These are phyloP conservation scores for Fomitopsis pinicola DNA, from an alignment of 1,284 basidiomycete species.

Conservation along the genomic window DNA sequence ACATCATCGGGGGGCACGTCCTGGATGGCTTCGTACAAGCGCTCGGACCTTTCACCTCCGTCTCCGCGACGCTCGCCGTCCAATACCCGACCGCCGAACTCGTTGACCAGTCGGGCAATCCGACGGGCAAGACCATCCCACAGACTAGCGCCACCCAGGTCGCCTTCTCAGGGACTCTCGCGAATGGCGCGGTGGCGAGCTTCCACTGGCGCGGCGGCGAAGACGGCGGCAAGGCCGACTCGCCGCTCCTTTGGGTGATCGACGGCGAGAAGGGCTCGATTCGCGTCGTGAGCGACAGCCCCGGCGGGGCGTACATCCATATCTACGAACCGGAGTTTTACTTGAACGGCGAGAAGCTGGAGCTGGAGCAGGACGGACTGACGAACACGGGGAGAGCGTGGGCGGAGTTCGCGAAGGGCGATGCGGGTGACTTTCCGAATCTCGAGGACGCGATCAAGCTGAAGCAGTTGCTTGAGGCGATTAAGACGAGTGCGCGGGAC, in stretches of 20 bases:
- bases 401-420: conserved; percentile 35
- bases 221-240: conserved; percentile 8
- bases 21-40: conserved; percentile 24
- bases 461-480: conserved; percentile 27
- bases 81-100: conserved; percentile 25
- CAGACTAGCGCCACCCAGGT: conserved; percentile 24
- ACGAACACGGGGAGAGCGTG: conserved; percentile 18
- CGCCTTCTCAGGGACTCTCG: conserved; percentile 24
- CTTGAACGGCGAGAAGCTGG: conserved; percentile 27
- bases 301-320: conserved; percentile 14
- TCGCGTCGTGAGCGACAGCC: conserved; percentile 22
- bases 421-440: conserved; percentile 29
- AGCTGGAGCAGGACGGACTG: conserved; percentile 13
- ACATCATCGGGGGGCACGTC: conserved; percentile 28
- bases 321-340: conserved; percentile 21
- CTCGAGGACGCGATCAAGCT: conserved; percentile 32
- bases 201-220: conserved; percentile 25
- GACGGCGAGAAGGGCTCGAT: conserved; percentile 34
- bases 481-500: conserved; percentile 26
- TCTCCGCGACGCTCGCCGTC: conserved; percentile 23
- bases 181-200: conserved; percentile 25
- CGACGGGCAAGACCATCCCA: conserved; percentile 21
- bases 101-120: conserved; percentile 21
- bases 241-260: conserved; percentile 30
- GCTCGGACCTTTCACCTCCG: conserved; percentile 29